phyloP scores from a whole-genome alignment of 352 stramenopile species.

The Globisporangium nodosum region DNA sequence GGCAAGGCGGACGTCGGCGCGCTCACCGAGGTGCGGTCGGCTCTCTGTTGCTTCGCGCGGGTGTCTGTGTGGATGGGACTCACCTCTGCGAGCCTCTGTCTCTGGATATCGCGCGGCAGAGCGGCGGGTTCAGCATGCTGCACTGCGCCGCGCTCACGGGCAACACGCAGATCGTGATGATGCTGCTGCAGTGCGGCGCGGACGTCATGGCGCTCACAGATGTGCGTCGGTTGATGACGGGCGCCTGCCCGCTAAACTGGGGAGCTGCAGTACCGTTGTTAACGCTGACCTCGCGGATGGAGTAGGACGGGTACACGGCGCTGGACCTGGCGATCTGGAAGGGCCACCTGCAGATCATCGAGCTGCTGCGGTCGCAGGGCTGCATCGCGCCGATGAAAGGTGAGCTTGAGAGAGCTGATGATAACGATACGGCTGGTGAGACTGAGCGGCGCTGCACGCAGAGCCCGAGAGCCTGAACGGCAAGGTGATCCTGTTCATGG shows the following conservation, averaged over 20 bases:
- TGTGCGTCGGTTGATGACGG: conserved; percentile 19
- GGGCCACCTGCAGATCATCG: conserved; percentile 78
- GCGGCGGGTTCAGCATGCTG: conserved; percentile 77
- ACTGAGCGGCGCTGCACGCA: conserved; percentile 5
- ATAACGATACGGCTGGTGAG: neutral
- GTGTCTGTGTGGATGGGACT: neutral
- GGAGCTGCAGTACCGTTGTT: too few species aligned
- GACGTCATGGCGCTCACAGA: conserved; percentile 75
- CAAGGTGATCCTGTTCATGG: conserved; percentile 62
- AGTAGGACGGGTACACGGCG: conserved; percentile 72
- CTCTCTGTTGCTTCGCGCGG: neutral
- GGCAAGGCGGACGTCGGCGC: conserved; percentile 75
- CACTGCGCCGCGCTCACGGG: conserved; percentile 69
- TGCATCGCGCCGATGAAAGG: conserved; percentile 82
- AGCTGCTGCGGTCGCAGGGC: conserved; percentile 72
- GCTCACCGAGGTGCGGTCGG: conserved; percentile 45
- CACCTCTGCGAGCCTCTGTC: neutral
- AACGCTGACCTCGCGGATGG: too few species aligned
- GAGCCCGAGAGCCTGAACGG: conserved; percentile 79
- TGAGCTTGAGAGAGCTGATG: conserved; percentile 6
- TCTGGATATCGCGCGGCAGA: conserved; percentile 18
- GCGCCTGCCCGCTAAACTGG: too few species aligned
- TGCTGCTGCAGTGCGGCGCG: conserved; percentile 74
- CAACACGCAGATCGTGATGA: conserved; percentile 86
- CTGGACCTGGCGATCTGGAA: conserved; percentile 81